Conservation (phyloP, 495 filamentous ascomycete species). For the Neurospora sp. region DNA sequence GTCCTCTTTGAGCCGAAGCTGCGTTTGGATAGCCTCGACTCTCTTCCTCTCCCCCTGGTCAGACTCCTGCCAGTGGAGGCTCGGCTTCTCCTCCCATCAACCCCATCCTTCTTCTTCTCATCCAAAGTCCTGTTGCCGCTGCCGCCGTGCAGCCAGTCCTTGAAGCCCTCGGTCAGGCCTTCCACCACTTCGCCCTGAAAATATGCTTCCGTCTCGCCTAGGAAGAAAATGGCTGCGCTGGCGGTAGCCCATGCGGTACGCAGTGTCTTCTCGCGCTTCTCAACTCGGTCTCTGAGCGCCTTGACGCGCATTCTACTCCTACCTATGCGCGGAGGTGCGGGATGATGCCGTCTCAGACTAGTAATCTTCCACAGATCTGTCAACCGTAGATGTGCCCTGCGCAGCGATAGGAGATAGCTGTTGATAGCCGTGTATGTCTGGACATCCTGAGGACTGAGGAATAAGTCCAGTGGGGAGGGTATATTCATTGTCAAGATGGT, state of each 20-base stretch:
- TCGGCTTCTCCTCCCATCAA: not conserved
- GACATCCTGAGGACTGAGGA: constrained; percentile 65
- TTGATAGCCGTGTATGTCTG: constrained; percentile 72
- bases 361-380: constrained; percentile 78
- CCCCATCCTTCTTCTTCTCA: constrained; percentile 1
- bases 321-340: constrained; percentile 51
- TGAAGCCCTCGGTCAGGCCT: constrained; percentile 62
- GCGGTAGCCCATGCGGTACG: constrained; percentile 78
- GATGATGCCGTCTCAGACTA: constrained; percentile 62
- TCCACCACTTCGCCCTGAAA: constrained; percentile 84
- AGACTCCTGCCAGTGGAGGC: constrained; percentile 1
- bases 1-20: not conserved
- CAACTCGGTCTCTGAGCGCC: constrained; percentile 45
- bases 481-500: constrained; percentile 62
- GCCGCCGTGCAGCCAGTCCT: constrained; percentile 34
- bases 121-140: constrained; percentile 12
- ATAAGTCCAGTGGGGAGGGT: constrained; percentile 74
- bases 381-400: constrained; percentile 70
- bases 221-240: constrained; percentile 73
- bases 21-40: not conserved
- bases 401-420: constrained; percentile 74
- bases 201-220: constrained; percentile 75
- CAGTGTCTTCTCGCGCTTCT: constrained; percentile 50
- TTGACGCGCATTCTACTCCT: constrained; percentile 38
- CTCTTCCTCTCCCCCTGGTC: not conserved